phyloP scores from a whole-genome alignment of 768 basidiomycete species.

The Boletus insuetus region DNA sequence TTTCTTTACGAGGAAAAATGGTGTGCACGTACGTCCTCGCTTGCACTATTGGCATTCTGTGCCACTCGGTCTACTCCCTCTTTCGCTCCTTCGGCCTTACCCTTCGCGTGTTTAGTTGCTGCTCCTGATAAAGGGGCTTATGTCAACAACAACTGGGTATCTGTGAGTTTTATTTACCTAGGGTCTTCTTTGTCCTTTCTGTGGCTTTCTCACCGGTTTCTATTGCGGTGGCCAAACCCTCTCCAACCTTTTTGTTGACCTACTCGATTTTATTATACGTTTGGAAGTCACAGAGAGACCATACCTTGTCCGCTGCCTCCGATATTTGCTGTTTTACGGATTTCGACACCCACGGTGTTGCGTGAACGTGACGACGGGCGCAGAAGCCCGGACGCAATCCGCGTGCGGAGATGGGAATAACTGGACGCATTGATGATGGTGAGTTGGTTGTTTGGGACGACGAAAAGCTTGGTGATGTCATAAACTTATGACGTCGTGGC shows the following conservation, averaged over 20 bases:
- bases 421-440: not conserved
- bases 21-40: not conserved
- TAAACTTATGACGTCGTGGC: not conserved
- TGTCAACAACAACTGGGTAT: not conserved
- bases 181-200: conserved; percentile 36
- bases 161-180: conserved; percentile 23
- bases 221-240: conserved; percentile 39
- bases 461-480: conserved; percentile 9
- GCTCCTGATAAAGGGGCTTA: not conserved
- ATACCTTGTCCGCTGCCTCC: conserved; percentile 38
- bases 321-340: conserved; percentile 39
- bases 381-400: not conserved
- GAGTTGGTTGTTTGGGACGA: not conserved
- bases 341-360: conserved; percentile 31
- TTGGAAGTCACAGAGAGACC: not conserved
- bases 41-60: not conserved
- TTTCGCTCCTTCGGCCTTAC: too few species aligned
- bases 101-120: not conserved
- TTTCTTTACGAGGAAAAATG: not conserved
- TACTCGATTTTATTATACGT: conserved; percentile 8
- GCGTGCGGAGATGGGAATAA: not conserved
- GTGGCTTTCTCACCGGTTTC: conserved; percentile 41
- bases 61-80: too few species aligned
- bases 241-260: conserved; percentile 42
- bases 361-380: conserved; percentile 27